phyloP scores from a whole-genome alignment of 805 yeast genomes.

The Yarrowia sp. region DNA sequence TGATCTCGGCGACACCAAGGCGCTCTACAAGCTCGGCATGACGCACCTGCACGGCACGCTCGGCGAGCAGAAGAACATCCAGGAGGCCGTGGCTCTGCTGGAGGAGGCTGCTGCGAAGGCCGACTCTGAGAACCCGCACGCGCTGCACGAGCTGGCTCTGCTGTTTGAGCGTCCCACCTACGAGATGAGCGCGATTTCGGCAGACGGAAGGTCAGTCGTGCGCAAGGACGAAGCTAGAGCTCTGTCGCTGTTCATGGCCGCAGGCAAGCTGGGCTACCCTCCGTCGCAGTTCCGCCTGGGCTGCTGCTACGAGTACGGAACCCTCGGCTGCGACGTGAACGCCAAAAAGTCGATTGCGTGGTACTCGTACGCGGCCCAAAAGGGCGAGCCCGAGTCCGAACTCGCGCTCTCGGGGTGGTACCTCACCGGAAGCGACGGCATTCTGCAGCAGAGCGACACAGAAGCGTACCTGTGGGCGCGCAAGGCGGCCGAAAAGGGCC shows the following conservation, averaged over 20 bases:
- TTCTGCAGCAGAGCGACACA: constrained; percentile 55
- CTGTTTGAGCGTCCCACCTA: constrained; percentile 48
- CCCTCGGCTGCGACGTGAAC: constrained; percentile 50
- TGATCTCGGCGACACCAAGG: constrained; percentile 55
- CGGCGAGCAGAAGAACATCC: constrained; percentile 43
- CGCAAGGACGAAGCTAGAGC: constrained; percentile 43
- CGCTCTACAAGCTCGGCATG: constrained; percentile 75
- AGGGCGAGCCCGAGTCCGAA: constrained; percentile 65
- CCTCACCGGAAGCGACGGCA: constrained; percentile 64
- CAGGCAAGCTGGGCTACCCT: constrained; percentile 59
- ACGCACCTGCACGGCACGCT: constrained; percentile 52
- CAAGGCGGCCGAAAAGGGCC: constrained; percentile 64
- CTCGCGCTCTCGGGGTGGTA: constrained; percentile 79
- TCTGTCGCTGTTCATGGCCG: constrained; percentile 52
- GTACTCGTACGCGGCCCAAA: constrained; percentile 67
- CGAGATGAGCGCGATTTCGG: constrained; percentile 34
- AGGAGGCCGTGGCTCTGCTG: constrained; percentile 52
- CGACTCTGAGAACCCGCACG: constrained; percentile 50
- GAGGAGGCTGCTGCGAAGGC: constrained; percentile 49
- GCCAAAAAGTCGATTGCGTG: constrained; percentile 65
- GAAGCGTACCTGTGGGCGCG: constrained; percentile 77
- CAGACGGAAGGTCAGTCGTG: constrained; percentile 28
- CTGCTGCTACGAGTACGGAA: constrained; percentile 69
- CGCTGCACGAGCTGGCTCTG: constrained; percentile 57
- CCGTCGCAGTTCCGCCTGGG: constrained; percentile 72